Conservation (phyloP, 1,139 yeast genomes). For the Debaryomyces sp. region DNA sequence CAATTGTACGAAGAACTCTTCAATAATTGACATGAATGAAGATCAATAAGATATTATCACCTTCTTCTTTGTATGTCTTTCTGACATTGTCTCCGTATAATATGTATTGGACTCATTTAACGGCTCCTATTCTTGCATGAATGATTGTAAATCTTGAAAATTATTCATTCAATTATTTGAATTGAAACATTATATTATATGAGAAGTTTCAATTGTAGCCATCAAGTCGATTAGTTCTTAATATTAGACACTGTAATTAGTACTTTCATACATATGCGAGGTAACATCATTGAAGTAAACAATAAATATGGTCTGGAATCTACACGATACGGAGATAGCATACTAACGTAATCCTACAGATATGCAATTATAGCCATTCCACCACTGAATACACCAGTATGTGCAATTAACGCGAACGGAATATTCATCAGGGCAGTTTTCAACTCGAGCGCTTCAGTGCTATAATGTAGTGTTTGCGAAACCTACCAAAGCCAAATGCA, state of each 20-base stretch:
- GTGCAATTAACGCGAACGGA: not conserved
- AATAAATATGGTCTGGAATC: not conserved
- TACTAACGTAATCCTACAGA: not conserved
- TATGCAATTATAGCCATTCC: not conserved
- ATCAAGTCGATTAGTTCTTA: no score
- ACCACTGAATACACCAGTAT: not conserved
- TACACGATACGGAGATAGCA: not conserved
- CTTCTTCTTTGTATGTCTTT: no score
- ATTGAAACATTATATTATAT: not conserved
- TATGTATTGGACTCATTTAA: no score
- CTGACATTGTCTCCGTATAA: no score
- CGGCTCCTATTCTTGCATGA: no score
- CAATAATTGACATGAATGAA: no score
- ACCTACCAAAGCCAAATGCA: not conserved
- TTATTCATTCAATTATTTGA: not conserved
- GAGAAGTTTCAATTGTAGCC: not conserved
- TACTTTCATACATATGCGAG: not conserved
- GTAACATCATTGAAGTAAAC: not conserved
- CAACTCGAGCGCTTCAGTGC: not conserved
- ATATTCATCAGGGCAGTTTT: not conserved
- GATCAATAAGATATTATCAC: no score
- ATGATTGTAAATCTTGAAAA: no score
- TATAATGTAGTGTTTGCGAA: not conserved
- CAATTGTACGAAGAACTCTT: not conserved
- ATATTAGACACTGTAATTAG: no score